Evolutionary conservation across 1,284 basidiomycete genomes (phyloP), one percentile per base, ranked within the genome.

Genomic region (Rhodotorula sp.): DNA sequence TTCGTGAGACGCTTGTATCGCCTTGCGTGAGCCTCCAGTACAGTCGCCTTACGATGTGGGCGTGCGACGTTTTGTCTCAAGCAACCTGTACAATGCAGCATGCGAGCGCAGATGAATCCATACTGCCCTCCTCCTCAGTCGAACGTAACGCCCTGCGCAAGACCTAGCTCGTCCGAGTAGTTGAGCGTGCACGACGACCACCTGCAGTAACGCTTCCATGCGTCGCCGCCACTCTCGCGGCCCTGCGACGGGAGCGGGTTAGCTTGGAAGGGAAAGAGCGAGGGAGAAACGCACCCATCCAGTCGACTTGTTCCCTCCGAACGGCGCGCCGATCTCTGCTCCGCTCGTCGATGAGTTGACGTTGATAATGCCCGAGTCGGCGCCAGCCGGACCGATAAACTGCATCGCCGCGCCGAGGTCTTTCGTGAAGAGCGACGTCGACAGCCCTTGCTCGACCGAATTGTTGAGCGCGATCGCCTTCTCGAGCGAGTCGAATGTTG

Each of bases 391-490:
- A 4, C 92, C 91, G 75, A 94, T 88, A 91, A 92, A 95, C 81
- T 87, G 89, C 66, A 93, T 91, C 68, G 95, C 83, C 76, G 89
- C 88, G 70, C 89, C 83, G 61, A 95, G 78, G 78, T 92, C 89
- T 57, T 87, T 86, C 51, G 94, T 96, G 89, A 94, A 98, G 15
- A 97, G 83, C 72, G 90, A 90, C 76, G 90, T 91, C 51, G 91
- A 94, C 62, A 98, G 82, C 27, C 94, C 88, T 82, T 94, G 94
- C 15, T 90, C 90, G 36, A 97, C 94, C 36, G 85, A 84, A 81
- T 98, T 98, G 81, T 97, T 97, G 87, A 92, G 89, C 77, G 84
- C 83, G 78, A 97, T 94, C 15, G 93, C 94, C 81, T 96, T 85
- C 75, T 94, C 91, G 29, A 97, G 83, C 67, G 91, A 88, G 76